Percentiles rank a stretch among this genome's conserved stretches.
Evolutionary conservation across 2,329 filamentous ascomycete species (phyloP).

Genomic region (Colletotrichum trifolii): DNA sequence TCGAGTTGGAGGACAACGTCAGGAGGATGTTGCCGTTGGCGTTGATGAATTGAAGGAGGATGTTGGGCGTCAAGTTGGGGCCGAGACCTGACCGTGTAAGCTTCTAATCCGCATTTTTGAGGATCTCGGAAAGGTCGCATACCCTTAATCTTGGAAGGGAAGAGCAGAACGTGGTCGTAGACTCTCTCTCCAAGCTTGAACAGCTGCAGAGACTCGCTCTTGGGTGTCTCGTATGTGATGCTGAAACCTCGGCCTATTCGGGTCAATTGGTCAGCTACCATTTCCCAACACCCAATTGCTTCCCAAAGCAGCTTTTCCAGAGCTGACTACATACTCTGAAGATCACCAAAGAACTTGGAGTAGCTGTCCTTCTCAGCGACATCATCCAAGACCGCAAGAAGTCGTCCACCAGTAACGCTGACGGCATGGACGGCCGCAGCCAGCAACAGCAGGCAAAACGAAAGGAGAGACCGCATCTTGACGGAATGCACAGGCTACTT

Average conservation of each 20-base stretch:
- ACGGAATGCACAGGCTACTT: conserved; percentile 19
- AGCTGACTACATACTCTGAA: conserved; percentile 66
- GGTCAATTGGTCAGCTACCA: conserved; percentile 39
- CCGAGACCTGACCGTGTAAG: conserved; percentile 74
- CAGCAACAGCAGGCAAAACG: conserved; percentile 75
- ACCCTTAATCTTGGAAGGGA: conserved; percentile 94
- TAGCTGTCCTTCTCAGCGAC: conserved; percentile 83
- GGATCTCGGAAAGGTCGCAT: conserved; percentile 37
- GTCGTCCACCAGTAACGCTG: conserved; percentile 83
- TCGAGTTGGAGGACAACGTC: conserved; percentile 77
- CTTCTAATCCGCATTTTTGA: not conserved
- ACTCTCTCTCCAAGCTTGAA: conserved; percentile 88
- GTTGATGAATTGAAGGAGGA: conserved; percentile 91
- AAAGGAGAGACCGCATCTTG: conserved; percentile 80
- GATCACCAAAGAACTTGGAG: conserved; percentile 80
- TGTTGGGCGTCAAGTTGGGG: conserved; percentile 85
- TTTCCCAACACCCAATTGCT: conserved; percentile 6
- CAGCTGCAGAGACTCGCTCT: conserved; percentile 79
- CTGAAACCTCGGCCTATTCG: conserved; percentile 81
- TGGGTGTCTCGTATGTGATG: conserved; percentile 84
- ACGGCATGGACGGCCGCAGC: conserved; percentile 76
- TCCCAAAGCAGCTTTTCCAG: not conserved
- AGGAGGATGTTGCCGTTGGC: conserved; percentile 91
- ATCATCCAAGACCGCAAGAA: conserved; percentile 90
- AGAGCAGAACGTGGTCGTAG: conserved; percentile 91